These are phyloP conservation scores for Diatrype stigma DNA, from an alignment of 2,329 filamentous ascomycete species.

Conservation along the genomic window DNA sequence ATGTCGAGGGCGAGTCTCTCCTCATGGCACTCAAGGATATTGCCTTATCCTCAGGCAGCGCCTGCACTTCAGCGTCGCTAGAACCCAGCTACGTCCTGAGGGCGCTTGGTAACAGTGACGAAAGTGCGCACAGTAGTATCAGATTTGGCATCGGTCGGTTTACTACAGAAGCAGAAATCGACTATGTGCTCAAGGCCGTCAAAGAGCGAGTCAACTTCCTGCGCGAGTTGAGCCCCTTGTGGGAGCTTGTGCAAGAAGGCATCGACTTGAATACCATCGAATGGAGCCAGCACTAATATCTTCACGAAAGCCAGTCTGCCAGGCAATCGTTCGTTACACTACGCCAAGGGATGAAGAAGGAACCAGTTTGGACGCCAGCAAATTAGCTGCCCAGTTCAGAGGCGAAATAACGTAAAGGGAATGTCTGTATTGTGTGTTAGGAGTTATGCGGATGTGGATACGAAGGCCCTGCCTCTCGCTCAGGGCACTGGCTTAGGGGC, in stretches of 20 bases:
- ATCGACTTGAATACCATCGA: conserved; percentile 94
- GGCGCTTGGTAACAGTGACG: conserved; percentile 91
- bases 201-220: conserved; percentile 87
- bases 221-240: conserved; percentile 89
- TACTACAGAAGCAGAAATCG: conserved; percentile 91
- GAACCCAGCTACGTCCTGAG: conserved; percentile 96
- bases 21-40: conserved; percentile 99
- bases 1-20: conserved; percentile 95
- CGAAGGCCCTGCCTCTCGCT: background rate
- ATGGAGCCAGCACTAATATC: conserved; percentile 83
- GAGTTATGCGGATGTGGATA: background rate
- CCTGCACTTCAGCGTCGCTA: conserved; percentile 92
- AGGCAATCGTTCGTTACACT: too few species aligned
- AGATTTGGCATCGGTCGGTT: conserved; percentile 96
- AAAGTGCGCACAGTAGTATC: conserved; percentile 96
- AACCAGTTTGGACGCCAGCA: too few species aligned
- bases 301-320: too few species aligned
- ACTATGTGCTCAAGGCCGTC: conserved; percentile 95
- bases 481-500: background rate
- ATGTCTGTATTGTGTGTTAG: background rate
- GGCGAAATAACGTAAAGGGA: background rate
- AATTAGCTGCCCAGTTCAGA: too few species aligned
- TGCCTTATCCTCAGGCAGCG: conserved; percentile 91
- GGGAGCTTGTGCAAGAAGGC: conserved; percentile 97
- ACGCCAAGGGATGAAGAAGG: too few species aligned